Conservation (phyloP, 345 rosid genomes). For the Leavenworthia alabamica region DNA sequence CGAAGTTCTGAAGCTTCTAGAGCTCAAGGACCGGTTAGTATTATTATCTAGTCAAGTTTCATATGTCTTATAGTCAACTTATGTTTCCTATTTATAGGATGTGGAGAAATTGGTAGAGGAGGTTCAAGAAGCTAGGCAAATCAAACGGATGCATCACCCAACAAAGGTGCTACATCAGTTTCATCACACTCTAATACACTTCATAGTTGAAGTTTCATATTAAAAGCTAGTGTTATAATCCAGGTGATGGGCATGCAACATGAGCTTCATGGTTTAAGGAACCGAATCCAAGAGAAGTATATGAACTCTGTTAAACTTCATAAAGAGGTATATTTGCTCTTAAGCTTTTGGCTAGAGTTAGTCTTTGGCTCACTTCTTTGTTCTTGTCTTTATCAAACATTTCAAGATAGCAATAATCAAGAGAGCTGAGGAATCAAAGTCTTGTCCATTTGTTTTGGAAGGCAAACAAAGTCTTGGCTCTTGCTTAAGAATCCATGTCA, state of each 20-base stretch:
- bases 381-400: conserved; percentile 18
- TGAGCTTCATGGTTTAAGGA: conserved; percentile 74
- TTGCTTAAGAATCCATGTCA: conserved; percentile 44
- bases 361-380: conserved; percentile 9
- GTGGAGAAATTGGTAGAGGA: conserved; percentile 69
- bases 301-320: conserved; percentile 68
- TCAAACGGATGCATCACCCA: conserved; percentile 84
- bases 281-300: conserved; percentile 77
- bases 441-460: conserved; percentile 46
- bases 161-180: conserved; percentile 52
- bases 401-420: conserved; percentile 69
- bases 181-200: neutral
- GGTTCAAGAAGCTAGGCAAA: conserved; percentile 85
- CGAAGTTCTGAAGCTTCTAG: conserved; percentile 52
- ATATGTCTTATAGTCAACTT: neutral
- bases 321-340: conserved; percentile 48
- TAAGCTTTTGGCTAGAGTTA: neutral
- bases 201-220: neutral
- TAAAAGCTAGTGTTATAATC: neutral
- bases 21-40: conserved; percentile 44
- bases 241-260: conserved; percentile 94
- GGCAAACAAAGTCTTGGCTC: conserved; percentile 84
- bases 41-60: neutral
- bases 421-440: conserved; percentile 65
- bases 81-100: conserved; percentile 39